A percentile compares a stretch with the other conserved stretches of the same genome.
Conservation (phyloP, 2,329 filamentous ascomycete species). For the Knufia petricola region DNA sequence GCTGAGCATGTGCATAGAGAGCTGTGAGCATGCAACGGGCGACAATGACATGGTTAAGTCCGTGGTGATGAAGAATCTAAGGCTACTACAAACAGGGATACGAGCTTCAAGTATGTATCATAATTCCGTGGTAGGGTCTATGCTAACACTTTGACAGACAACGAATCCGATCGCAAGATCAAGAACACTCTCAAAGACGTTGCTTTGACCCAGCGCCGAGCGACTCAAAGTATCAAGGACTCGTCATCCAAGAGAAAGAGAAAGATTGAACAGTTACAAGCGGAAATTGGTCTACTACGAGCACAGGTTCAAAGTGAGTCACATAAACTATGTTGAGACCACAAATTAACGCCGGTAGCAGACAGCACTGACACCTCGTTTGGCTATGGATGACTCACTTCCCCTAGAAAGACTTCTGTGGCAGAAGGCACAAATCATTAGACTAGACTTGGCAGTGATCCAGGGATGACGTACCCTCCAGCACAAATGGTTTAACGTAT, state of each 20-base stretch:
- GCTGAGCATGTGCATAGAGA: slow-evolving; percentile 1
- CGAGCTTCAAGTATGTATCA: slow-evolving; percentile 8
- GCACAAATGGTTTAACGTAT: neutral
- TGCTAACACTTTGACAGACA: neutral
- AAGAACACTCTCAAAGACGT: slow-evolving; percentile 7
- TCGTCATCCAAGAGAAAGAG: neutral
- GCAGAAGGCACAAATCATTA: neutral
- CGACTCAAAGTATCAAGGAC: slow-evolving; percentile 5
- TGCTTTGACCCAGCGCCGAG: slow-evolving; percentile 2
- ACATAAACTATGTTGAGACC: neutral
- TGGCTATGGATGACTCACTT: neutral
- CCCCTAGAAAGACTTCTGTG: neutral
- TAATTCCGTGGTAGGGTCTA: neutral
- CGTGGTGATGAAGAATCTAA: neutral
- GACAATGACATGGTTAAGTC: neutral
- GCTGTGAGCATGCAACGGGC: neutral
- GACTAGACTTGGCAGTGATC: slow-evolving; percentile 4
- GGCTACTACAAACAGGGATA: slow-evolving; percentile 2
- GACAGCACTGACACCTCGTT: neutral
- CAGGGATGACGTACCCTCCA: slow-evolving; percentile 6
- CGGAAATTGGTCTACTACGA: neutral
- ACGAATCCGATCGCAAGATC: slow-evolving; percentile 1
- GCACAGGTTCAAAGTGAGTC: slow-evolving; percentile 1
- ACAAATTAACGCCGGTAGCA: neutral
- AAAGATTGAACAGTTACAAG: slow-evolving; percentile 7